phyloP scores from a whole-genome alignment of 805 yeast genomes.

The Saccharomyces mikatae region DNA sequence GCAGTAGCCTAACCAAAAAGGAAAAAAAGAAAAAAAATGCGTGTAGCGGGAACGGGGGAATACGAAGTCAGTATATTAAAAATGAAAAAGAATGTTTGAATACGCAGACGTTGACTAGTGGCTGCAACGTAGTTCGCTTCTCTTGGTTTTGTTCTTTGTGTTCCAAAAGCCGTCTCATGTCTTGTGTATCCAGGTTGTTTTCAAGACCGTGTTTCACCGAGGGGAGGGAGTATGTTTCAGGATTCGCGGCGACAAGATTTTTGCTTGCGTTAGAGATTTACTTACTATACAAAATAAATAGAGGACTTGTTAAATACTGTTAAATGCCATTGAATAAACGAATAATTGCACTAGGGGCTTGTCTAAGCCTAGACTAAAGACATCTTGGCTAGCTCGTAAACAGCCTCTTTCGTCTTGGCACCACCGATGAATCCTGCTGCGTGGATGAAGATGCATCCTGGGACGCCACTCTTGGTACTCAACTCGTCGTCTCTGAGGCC shows the following conservation, averaged over 20 bases:
- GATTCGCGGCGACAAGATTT: background rate
- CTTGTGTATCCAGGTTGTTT: background rate
- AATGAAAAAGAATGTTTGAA: background rate
- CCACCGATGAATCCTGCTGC: constrained; percentile 99
- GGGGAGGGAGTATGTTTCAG: background rate
- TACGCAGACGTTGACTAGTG: background rate
- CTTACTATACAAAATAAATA: background rate
- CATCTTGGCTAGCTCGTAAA: constrained; percentile 58
- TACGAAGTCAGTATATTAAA: background rate
- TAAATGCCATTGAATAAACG: background rate
- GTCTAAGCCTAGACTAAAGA: constrained; percentile 18
- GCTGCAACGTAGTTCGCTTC: background rate
- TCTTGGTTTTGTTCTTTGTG: background rate
- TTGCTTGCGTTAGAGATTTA: background rate
- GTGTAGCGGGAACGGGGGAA: background rate
- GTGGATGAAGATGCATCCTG: constrained; percentile 84
- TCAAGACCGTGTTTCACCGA: background rate
- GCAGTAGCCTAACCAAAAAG: background rate
- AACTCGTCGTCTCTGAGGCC: constrained; percentile 89
- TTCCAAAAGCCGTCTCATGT: background rate
- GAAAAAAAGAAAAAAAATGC: background rate
- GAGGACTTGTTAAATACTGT: background rate
- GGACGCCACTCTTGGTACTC: constrained; percentile 66
- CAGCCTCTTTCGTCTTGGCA: constrained; percentile 71
- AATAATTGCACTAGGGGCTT: too few relatives aligned